Evolutionary conservation across 2,329 filamentous ascomycete genomes (phyloP).

Genomic region (Nemania diffusa): DNA sequence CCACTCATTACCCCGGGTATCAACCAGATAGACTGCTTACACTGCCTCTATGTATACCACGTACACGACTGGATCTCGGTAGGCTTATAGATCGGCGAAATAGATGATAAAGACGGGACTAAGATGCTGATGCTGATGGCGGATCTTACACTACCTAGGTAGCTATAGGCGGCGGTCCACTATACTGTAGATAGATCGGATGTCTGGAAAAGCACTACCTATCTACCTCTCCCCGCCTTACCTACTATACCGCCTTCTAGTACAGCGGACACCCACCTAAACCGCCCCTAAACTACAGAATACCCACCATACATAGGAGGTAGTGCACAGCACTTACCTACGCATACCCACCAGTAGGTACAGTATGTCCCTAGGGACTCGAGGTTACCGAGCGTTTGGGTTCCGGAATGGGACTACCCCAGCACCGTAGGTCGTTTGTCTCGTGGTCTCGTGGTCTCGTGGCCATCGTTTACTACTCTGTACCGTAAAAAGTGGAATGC

Average conservation of each 20-base stretch:
- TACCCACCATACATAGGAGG: not conserved
- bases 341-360: not conserved
- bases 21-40: not conserved
- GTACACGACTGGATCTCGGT: not conserved
- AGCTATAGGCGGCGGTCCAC: no score
- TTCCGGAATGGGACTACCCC: slow-evolving; percentile 20
- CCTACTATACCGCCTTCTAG: no score
- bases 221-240: not conserved
- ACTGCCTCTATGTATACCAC: not conserved
- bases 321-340: no score
- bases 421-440: slow-evolving; percentile 7
- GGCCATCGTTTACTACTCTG: not conserved
- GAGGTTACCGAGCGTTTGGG: slow-evolving; percentile 29
- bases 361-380: not conserved
- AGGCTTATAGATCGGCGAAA: not conserved
- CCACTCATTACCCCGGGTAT: slow-evolving; percentile 26
- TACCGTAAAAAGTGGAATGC: slow-evolving; percentile 20
- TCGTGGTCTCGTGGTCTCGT: slow-evolving; percentile 29
- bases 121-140: slow-evolving; percentile 3
- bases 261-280: no score
- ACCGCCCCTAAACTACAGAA: not conserved
- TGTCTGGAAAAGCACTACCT: not conserved
- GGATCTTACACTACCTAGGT: slow-evolving; percentile 7
- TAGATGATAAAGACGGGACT: not conserved
- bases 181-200: not conserved